These are phyloP conservation scores for Talaromyces stipitatus DNA, from an alignment of 495 filamentous ascomycete genomes.

Conservation along the genomic window DNA sequence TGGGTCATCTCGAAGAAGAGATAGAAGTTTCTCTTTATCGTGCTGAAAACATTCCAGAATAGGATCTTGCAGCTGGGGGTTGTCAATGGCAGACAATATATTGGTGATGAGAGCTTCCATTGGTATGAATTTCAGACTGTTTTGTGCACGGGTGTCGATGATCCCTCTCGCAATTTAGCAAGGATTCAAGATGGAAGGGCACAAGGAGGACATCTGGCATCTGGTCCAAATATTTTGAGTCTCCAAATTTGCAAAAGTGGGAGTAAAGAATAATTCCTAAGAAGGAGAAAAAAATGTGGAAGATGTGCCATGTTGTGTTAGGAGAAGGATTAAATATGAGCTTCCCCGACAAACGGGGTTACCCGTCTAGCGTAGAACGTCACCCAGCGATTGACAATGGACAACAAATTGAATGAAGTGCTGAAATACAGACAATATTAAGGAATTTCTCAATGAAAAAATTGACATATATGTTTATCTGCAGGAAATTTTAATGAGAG, in stretches of 20 bases:
- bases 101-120: conserved; percentile 1
- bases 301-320: background rate
- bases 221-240: background rate
- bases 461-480: no score
- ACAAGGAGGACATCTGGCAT: background rate
- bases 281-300: background rate
- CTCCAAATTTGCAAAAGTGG: background rate
- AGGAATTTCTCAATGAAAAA: background rate
- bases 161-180: background rate
- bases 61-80: conserved; percentile 27
- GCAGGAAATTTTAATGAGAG: no score
- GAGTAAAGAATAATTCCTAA: background rate
- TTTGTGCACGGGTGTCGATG: background rate
- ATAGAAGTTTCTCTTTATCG: conserved; percentile 14
- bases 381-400: background rate
- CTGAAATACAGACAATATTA: background rate
- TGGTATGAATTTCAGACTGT: background rate
- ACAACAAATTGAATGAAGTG: background rate
- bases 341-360: background rate
- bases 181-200: background rate
- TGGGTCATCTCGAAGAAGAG: conserved; percentile 26
- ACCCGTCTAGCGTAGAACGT: background rate
- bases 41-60: conserved; percentile 33
- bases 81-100: conserved; percentile 16
- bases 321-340: background rate